Evolutionary conservation across 371 early-diverging fungal genomes (phyloP), one percentile per base, ranked within the genome.

Genomic region (Circinella umbellata): DNA sequence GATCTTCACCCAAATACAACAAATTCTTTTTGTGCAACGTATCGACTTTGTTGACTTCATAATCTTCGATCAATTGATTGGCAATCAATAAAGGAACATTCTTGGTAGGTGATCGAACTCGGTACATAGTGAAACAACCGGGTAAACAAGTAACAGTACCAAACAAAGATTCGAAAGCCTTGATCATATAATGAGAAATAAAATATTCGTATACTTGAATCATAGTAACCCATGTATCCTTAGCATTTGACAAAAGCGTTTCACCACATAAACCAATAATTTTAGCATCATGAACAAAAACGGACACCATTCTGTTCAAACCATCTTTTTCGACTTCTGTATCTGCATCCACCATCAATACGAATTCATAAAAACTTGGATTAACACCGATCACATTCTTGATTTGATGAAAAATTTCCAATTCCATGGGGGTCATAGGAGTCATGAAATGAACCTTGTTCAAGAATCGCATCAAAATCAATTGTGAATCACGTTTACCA

Each of bases 11-110:
- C 47, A 94, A 79, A n/a, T 79, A 84, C 70, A 90, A 90, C 82
- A 92, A 81, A 83, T 91, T 97, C 87, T 92, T 99, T 86, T 89
- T 90, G 87, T 99, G 99, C 47, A 99, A 89, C 0, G 99, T 99
- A 72, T 96, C 95, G 61, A 98, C 98, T 37, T 91, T 84, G 82
- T 94, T 95, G 68, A 93, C 92, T 39, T 95, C 90, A 80, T 99
- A 99, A 65, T 99, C 97, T 48, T 90, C 82, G 66, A 99, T 90
- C 36, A 99, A 89, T 66, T 90, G 89, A 48, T 96, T 94, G 37
- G 95, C 84, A 36, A 96, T 91, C 27, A 99, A 80, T 46, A 99
- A 80, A 11, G 99, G 99, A 59, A 91, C 87, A 53, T 92, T 91
- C 54, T 92, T 90, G 65, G 87, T 89, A 0, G 92, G 84, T 0